Evolutionary conservation across 352 stramenopile genomes (phyloP).

Genomic region (Pythium aristosporum): DNA sequence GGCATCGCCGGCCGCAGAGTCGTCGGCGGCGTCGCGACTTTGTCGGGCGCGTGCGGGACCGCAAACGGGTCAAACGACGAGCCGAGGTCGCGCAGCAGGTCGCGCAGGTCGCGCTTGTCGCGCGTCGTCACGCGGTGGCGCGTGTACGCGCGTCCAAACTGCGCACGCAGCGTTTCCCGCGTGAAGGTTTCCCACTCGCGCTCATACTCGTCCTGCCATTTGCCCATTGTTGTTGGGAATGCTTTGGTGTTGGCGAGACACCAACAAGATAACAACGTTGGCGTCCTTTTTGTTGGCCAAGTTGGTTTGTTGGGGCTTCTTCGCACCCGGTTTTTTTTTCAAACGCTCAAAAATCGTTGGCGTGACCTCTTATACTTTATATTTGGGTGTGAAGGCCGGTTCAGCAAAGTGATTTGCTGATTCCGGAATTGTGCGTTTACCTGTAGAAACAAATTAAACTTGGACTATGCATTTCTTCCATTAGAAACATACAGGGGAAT

Average conservation of each 20-base stretch:
- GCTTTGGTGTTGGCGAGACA: constrained; percentile 4
- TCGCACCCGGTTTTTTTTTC: not conserved
- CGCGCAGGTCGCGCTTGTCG: constrained; percentile 42
- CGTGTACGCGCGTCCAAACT: constrained; percentile 35
- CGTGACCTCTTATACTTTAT: constrained; percentile 10
- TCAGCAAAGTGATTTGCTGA: not conserved
- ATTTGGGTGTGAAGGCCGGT: not conserved
- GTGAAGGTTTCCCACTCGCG: constrained; percentile 53
- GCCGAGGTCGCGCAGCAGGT: constrained; percentile 34
- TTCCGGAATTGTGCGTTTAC: not conserved
- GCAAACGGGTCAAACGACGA: constrained; percentile 23
- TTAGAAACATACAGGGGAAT: constrained; percentile 13
- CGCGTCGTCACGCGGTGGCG: constrained; percentile 29
- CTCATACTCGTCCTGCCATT: constrained; percentile 70
- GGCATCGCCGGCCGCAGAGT: not conserved
- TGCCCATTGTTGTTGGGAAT: constrained; percentile 22
- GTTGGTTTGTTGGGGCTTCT: too few species aligned
- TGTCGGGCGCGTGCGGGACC: not conserved
- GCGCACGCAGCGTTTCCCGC: constrained; percentile 31
- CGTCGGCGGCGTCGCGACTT: not conserved
- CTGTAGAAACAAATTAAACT: constrained; percentile 12
- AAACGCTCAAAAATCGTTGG: constrained; percentile 22
- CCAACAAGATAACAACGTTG: not conserved
- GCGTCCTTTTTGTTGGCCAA: too few species aligned
- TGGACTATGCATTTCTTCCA: constrained; percentile 6